These are phyloP conservation scores for Cucurbita moschata DNA, from an alignment of 306 rosid species.

Conservation along the genomic window DNA sequence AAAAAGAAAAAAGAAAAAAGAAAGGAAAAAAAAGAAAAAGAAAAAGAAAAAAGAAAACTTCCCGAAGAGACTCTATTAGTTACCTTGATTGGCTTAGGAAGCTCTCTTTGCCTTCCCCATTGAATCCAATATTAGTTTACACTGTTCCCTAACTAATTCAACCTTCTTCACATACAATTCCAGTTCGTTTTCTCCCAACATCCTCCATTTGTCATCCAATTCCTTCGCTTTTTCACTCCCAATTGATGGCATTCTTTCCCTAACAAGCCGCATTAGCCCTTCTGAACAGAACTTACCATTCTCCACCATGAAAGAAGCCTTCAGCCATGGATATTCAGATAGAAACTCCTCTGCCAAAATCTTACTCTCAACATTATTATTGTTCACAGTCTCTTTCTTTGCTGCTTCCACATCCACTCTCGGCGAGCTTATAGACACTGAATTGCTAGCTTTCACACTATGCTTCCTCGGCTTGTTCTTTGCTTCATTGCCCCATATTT, in stretches of 20 bases:
- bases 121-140: slow-evolving; percentile 14
- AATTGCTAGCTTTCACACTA: slow-evolving; percentile 1
- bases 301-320: slow-evolving; percentile 5
- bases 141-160: slow-evolving; percentile 19
- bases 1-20: not conserved
- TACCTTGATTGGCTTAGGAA: not conserved
- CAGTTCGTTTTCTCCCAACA: slow-evolving; percentile 13
- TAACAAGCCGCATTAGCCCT: not conserved
- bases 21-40: not conserved
- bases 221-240: slow-evolving; percentile 17
- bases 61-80: not conserved
- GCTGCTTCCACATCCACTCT: not conserved
- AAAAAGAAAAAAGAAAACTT: not conserved
- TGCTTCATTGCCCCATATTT: slow-evolving; percentile 19
- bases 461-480: slow-evolving; percentile 9
- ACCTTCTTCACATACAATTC: slow-evolving; percentile 19
- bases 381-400: slow-evolving; percentile 1
- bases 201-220: slow-evolving; percentile 27
- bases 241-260: slow-evolving; percentile 15
- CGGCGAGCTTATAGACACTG: slow-evolving; percentile 7
- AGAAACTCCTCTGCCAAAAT: slow-evolving; percentile 9
- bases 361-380: slow-evolving; percentile 1
- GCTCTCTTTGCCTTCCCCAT: slow-evolving; percentile 8
- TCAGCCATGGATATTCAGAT: slow-evolving; percentile 13
- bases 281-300: not conserved